phyloP scores from a whole-genome alignment of 257 asterid genomes.

The Henckelia pumila region DNA sequence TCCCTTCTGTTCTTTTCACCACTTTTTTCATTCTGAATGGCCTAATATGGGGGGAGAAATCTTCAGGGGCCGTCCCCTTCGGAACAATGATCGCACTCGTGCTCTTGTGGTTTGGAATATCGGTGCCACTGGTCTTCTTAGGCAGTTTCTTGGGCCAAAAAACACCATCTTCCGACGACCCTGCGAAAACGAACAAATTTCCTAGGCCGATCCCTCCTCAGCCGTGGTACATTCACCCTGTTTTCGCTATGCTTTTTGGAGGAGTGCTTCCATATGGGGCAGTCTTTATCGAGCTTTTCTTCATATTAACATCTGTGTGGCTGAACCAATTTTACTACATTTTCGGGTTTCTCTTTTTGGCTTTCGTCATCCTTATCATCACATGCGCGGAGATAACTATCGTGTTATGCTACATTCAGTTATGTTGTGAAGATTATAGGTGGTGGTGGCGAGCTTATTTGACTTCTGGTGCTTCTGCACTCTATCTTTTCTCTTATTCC shows the following conservation, averaged over 20 bases:
- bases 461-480: constrained; percentile 49
- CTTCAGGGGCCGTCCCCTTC: constrained; percentile 55
- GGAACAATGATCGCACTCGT: constrained; percentile 49
- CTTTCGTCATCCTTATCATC: constrained; percentile 41
- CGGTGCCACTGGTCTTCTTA: constrained; percentile 46
- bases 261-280: constrained; percentile 54
- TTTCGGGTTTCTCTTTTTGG: constrained; percentile 51
- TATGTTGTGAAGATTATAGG: constrained; percentile 48
- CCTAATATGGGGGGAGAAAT: constrained; percentile 54
- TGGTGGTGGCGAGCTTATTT: constrained; percentile 64
- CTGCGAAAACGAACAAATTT: constrained; percentile 43
- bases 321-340: constrained; percentile 58
- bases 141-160: constrained; percentile 42
- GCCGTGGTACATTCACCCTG: constrained; percentile 53
- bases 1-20: constrained; percentile 40
- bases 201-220: constrained; percentile 53
- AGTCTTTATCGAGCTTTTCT: constrained; percentile 56
- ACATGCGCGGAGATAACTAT: constrained; percentile 51
- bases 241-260: constrained; percentile 39
- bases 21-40: constrained; percentile 41
- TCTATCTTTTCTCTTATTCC: constrained; percentile 43
- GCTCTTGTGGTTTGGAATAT: constrained; percentile 51
- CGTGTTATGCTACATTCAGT: constrained; percentile 50
- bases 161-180: constrained; percentile 29
- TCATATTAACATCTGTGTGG: constrained; percentile 54